Percentiles rank a stretch among this genome's conserved stretches.
Evolutionary conservation across 306 rosid genomes (phyloP).

Genomic region (Trifolium dubium): DNA sequence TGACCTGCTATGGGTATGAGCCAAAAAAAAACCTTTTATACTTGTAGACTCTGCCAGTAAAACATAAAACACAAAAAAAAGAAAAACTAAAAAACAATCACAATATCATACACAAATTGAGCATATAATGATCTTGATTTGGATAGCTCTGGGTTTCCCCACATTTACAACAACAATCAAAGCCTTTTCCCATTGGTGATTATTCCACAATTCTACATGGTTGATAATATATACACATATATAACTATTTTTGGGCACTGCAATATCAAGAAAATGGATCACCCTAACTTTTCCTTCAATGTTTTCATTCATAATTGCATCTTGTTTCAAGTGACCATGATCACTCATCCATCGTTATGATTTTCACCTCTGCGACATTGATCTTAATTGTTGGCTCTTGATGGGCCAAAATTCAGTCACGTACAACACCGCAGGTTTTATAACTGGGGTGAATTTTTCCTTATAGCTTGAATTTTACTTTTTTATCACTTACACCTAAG

Average conservation of each 20-base stretch:
- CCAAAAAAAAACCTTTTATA: slow-evolving; percentile 27
- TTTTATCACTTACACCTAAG: slow-evolving; percentile 10
- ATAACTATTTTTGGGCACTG: not conserved
- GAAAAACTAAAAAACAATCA: slow-evolving; percentile 5
- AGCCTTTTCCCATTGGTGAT: not conserved
- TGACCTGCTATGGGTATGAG: slow-evolving; percentile 59
- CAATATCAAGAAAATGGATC: not conserved
- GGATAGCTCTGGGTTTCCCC: slow-evolving; percentile 18
- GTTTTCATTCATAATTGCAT: not conserved
- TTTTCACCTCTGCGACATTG: not conserved
- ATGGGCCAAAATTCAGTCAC: not conserved
- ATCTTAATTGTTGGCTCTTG: slow-evolving; percentile 2
- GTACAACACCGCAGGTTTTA: not conserved
- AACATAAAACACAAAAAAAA: not conserved
- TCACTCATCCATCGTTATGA: not conserved
- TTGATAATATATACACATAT: slow-evolving; percentile 7
- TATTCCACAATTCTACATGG: no score
- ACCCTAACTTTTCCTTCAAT: not conserved
- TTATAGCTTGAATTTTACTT: not conserved
- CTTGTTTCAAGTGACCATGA: slow-evolving; percentile 5
- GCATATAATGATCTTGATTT: slow-evolving; percentile 15
- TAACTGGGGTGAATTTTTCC: not conserved
- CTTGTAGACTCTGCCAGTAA: slow-evolving; percentile 23
- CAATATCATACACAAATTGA: slow-evolving; percentile 10
- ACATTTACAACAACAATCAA: slow-evolving; percentile 25